Base-by-base conservation (phyloP, 805 yeast genomes). In the Myxozyma neotropica region DNA sequence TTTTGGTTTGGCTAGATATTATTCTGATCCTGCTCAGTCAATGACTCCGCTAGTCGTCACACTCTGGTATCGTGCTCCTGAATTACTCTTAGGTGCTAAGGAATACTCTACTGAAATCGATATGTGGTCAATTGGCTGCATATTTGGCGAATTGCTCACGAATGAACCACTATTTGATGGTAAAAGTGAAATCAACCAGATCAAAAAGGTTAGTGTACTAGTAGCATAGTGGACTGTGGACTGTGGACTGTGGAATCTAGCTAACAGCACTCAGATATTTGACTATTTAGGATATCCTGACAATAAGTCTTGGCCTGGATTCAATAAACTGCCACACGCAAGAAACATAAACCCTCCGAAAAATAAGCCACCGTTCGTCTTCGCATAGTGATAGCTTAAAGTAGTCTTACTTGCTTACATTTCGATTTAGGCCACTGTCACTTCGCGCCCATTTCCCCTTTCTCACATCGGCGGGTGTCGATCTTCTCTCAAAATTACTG, bases 41-140 rank as follows among this genome's bases (percentile, higher is more conserved):
- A 43, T 49, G 54, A 49, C 59, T 15, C 55, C 59, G 4, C n/a
- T 43, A 10, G 59, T 55, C 12, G 55, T 50, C 15, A 55, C 59
- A n/a, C 42, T 55, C 10, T 55, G 64, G 50, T 46, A 53, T 67
- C 69, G 83, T 23, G 80, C 83, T 1, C 83, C 83, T 0, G 83
- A 80, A 60, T 66, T 81, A 27, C 72, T 82, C 35, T 66, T 82
- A 4, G 67, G 83, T 74, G n/a, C 82, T 71, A 67, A 72, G 77
- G 48, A 54, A 13, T 72, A 72, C 56, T 61, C 68, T 19, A 53
- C 59, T 8, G 68, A 67, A 3, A 79, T 81, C 26, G 85, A 81
- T 65, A 71, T 81, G 70, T 81, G 85, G 85, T 81, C 84, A 0
- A 72, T 81, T n/a, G 85, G 85, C 8, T 82, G 85, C 72, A 83